phyloP scores from a whole-genome alignment of 2,329 filamentous ascomycete genomes.

The Ophiostoma sp. region DNA sequence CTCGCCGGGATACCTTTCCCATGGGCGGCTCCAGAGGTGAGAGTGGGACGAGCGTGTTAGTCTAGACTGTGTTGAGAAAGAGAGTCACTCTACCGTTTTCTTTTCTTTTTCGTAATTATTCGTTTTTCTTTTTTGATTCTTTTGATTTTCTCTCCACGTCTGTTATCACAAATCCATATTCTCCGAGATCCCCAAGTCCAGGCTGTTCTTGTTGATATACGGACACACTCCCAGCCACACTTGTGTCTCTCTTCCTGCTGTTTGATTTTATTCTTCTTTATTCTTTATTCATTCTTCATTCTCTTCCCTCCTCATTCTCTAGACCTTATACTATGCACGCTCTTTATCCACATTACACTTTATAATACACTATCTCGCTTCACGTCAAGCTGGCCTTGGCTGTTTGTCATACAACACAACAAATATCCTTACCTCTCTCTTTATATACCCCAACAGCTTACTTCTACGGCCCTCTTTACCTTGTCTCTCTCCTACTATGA shows the following conservation, averaged over 20 bases:
- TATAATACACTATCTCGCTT: background rate
- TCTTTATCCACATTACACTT: background rate
- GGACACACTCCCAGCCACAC: background rate
- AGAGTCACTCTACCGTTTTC: background rate
- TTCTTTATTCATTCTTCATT: background rate
- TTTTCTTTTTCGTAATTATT: background rate
- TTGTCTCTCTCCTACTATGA: background rate
- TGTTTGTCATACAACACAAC: background rate
- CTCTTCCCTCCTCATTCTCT: background rate
- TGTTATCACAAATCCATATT: too few species aligned
- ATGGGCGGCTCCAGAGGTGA: conserved; percentile 4
- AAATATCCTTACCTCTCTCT: background rate
- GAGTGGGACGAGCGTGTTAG: conserved; percentile 1
- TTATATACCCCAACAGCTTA: background rate
- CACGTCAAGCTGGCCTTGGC: background rate
- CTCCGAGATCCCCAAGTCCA: too few species aligned
- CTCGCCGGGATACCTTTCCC: background rate
- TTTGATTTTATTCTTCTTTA: background rate
- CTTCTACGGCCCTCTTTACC: background rate
- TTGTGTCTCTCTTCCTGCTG: background rate
- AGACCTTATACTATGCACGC: background rate
- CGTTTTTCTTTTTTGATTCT: background rate
- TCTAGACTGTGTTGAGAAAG: background rate
- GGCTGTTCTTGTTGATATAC: background rate
- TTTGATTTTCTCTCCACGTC: background rate